phyloP scores from a whole-genome alignment of 371 early-diverging fungal genomes.

The Gilbertella persicaria region DNA sequence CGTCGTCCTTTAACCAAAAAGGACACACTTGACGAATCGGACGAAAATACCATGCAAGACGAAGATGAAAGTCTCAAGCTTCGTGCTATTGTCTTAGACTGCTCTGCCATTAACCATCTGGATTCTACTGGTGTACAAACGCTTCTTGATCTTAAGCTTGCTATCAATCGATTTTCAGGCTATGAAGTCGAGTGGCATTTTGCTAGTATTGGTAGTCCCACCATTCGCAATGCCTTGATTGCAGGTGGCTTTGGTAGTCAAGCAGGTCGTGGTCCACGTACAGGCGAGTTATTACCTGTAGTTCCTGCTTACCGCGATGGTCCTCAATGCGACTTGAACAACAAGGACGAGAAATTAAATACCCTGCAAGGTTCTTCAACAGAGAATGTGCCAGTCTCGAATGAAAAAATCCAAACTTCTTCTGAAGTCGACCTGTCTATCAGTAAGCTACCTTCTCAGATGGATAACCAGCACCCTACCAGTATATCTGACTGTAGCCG shows the following conservation, averaged over 20 bases:
- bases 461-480: neutral
- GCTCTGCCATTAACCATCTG: slow-evolving; percentile 52
- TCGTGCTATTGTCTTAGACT: slow-evolving; percentile 60
- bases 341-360: no score
- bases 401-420: neutral
- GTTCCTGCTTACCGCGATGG: slow-evolving; percentile 21
- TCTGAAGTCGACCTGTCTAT: slow-evolving; percentile 7
- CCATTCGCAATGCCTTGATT: slow-evolving; percentile 23
- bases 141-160: slow-evolving; percentile 20
- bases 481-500: slow-evolving; percentile 1
- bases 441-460: neutral
- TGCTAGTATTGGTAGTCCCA: slow-evolving; percentile 15
- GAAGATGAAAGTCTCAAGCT: slow-evolving; percentile 29
- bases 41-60: neutral
- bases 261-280: slow-evolving; percentile 15
- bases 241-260: slow-evolving; percentile 27
- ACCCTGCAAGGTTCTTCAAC: no score
- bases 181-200: slow-evolving; percentile 32
- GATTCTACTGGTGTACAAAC: slow-evolving; percentile 45
- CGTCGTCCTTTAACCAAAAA: slow-evolving; percentile 8
- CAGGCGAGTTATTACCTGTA: slow-evolving; percentile 25
- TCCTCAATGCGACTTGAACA: slow-evolving; percentile 15
- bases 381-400: neutral
- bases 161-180: slow-evolving; percentile 21
- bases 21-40: slow-evolving; percentile 23